A percentile compares a stretch with the other conserved stretches of the same genome.
Evolutionary conservation across 805 yeast genomes (phyloP).

Genomic region (Citeromyces matritensis): DNA sequence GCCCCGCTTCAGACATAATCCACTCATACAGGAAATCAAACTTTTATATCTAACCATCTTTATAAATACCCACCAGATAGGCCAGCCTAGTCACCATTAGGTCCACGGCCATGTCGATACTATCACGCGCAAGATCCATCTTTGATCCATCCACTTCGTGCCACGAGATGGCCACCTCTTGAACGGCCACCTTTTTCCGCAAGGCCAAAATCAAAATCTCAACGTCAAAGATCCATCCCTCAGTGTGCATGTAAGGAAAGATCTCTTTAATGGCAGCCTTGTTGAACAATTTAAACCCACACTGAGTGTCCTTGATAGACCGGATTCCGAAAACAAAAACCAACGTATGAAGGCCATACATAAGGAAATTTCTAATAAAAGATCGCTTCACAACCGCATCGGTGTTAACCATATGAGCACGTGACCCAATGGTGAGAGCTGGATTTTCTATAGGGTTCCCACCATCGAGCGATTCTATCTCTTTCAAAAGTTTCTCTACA

Average conservation of each 20-base stretch:
- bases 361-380: constrained; percentile 72
- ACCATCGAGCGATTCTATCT: constrained; percentile 16
- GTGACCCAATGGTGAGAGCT: constrained; percentile 74
- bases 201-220: constrained; percentile 76
- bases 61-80: constrained; percentile 72
- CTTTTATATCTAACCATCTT: constrained; percentile 15
- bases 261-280: constrained; percentile 45
- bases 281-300: constrained; percentile 92
- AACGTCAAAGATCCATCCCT: constrained; percentile 97
- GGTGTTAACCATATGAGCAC: constrained; percentile 93
- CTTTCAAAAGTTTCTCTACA: constrained; percentile 30
- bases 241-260: constrained; percentile 89
- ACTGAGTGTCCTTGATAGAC: constrained; percentile 83
- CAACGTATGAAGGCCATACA: constrained; percentile 83
- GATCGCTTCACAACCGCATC: constrained; percentile 96
- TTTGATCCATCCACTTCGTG: constrained; percentile 95
- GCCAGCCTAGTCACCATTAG: constrained; percentile 83
- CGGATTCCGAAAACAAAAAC: constrained; percentile 84
- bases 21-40: no score
- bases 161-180: constrained; percentile 86
- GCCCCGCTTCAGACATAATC: no score
- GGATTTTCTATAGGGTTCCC: constrained; percentile 16
- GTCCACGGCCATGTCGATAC: constrained; percentile 88
- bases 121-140: constrained; percentile 82
- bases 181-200: constrained; percentile 48